Base-by-base conservation (phyloP, 352 stramenopile species). In the Plasmopara muralis region DNA sequence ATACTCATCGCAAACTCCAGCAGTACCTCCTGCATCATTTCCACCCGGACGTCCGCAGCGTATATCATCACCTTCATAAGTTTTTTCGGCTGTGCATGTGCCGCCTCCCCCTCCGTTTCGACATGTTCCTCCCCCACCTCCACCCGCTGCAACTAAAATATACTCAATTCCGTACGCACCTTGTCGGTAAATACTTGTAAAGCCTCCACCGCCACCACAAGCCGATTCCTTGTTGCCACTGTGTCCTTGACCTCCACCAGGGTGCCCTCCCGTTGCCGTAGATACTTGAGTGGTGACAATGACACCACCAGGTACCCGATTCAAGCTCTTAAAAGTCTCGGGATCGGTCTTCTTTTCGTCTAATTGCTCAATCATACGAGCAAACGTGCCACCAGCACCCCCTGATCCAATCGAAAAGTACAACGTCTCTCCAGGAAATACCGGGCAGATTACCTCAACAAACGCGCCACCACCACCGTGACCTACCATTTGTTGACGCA, bases 401-500 rank as follows among this genome's bases (percentile, higher is more conserved):
- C 78, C 76, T 1, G 68, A 70, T 2, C 78, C 74, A 46, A 87
- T 43, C 2, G 64, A 72, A 25, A 86, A 61, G 42, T 73, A 89
- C n/a, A 88, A 56, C 33, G 70, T 85, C 47, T 91, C 80, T n/a
- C 77, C 76, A 35, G 80, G 76, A 48, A 75, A 73, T 2, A 91
- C 80, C 1, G 50, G 54, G 34, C 60, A 77, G 14, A 85, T 52
- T 16, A 68, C 74, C 42, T 91, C 76, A 29, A 87, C 64, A 50
- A 89, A 87, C 10, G 77, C 77, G 5, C 80, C 80, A 8, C 80
- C 80, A 18, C 80, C 80, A 14, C 80, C 80, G 29, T 74, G 62
- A 4, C 80, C 80, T 9, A 72, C 55, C 6, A 52, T 68, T 44
- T 87, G 77, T 10, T 52, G 50, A 15, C 70, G 68, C 13, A 89